These are phyloP conservation scores for Solanum habrochaites DNA, from an alignment of 257 asterid species.

Conservation along the genomic window DNA sequence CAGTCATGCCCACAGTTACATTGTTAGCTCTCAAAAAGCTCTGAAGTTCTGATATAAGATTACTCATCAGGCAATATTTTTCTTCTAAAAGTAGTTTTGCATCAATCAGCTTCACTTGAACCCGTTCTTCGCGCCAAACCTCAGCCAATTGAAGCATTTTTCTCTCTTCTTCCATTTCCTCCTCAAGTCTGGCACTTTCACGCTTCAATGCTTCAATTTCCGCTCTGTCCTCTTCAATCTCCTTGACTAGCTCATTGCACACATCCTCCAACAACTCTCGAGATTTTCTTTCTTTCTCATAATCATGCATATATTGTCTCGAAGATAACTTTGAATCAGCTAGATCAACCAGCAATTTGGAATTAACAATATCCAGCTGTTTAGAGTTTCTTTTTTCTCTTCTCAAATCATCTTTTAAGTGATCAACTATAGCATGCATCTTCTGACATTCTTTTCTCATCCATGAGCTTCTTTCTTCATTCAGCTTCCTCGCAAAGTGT, in stretches of 20 bases:
- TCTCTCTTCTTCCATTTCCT: slow-evolving; percentile 37
- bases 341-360: slow-evolving; percentile 23
- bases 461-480: slow-evolving; percentile 23
- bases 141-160: slow-evolving; percentile 39
- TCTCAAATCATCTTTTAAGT: slow-evolving; percentile 12
- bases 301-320: slow-evolving; percentile 1
- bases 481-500: slow-evolving; percentile 4
- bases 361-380: slow-evolving; percentile 16
- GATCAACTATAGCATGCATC: slow-evolving; percentile 1
- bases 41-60: slow-evolving; percentile 21
- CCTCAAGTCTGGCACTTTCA: slow-evolving; percentile 10
- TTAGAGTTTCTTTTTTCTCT: slow-evolving; percentile 18
- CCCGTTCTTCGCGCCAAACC: slow-evolving; percentile 50
- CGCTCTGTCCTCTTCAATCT: slow-evolving; percentile 24
- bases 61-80: slow-evolving; percentile 23
- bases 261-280: slow-evolving; percentile 20
- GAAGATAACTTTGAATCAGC: slow-evolving; percentile 28
- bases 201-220: slow-evolving; percentile 20
- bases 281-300: slow-evolving; percentile 29
- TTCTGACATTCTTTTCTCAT: slow-evolving; percentile 8
- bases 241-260: slow-evolving; percentile 20
- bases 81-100: slow-evolving; percentile 41
- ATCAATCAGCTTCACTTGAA: slow-evolving; percentile 40
- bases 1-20: background rate
- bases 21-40: slow-evolving; percentile 11